These are phyloP conservation scores for Elongisporangium prolatum DNA, from an alignment of 352 stramenopile species.

Conservation along the genomic window DNA sequence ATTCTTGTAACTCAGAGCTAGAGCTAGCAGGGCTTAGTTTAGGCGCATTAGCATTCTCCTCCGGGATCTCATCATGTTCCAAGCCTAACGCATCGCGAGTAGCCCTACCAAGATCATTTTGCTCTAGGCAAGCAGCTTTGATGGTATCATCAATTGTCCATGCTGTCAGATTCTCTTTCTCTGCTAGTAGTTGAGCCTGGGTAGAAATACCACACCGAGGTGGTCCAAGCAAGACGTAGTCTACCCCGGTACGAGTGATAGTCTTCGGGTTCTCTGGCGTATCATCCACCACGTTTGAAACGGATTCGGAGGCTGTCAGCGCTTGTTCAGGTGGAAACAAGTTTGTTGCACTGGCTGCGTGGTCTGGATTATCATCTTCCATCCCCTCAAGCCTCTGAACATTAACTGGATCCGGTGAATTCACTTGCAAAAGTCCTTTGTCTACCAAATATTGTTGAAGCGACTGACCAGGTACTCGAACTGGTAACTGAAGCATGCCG, in stretches of 20 bases:
- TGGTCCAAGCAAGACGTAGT: constrained; percentile 84
- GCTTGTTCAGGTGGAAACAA: neutral
- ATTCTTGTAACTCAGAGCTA: neutral
- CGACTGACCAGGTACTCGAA: constrained; percentile 59
- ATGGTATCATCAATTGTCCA: constrained; percentile 81
- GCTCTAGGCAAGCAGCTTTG: constrained; percentile 19
- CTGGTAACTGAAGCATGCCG: constrained; percentile 63
- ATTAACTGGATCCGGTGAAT: constrained; percentile 6
- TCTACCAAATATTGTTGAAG: constrained; percentile 55
- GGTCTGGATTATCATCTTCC: neutral
- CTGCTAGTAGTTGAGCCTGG: constrained; percentile 61
- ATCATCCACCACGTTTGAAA: neutral
- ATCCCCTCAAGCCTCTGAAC: neutral
- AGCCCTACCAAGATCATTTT: constrained; percentile 33
- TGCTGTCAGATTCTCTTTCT: constrained; percentile 62
- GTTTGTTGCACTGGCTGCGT: neutral
- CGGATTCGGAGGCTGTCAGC: neutral
- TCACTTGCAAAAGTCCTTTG: constrained; percentile 26
- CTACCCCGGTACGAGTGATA: constrained; percentile 30
- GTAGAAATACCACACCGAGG: constrained; percentile 75
- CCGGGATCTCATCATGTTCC: constrained; percentile 4
- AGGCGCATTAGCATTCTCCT: neutral
- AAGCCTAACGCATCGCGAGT: constrained; percentile 31
- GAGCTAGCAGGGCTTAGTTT: neutral
- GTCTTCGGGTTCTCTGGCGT: neutral